Conservation (phyloP, 345 rosid species). For the Eutrema heterophyllum region DNA sequence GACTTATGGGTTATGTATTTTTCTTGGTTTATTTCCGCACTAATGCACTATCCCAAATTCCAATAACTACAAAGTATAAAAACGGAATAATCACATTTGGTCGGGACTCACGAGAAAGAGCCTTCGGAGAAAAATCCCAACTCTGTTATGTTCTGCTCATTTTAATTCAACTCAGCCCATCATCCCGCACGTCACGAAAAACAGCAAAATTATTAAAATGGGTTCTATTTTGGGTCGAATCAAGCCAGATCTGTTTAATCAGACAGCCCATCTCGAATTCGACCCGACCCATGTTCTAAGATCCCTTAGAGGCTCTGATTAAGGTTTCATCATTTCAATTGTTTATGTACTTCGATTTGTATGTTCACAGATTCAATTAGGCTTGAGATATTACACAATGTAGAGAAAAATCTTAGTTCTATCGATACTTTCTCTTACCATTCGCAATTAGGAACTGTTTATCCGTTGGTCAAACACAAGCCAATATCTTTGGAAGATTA, state of each 20-base stretch:
- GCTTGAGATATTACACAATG: neutral
- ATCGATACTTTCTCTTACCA: neutral
- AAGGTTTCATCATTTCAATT: neutral
- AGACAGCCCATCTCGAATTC: neutral
- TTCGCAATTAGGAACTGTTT: neutral
- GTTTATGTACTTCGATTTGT: neutral
- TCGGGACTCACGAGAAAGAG: neutral
- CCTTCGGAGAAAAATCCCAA: neutral
- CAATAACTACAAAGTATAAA: no score
- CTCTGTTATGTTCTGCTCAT: neutral
- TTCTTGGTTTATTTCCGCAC: no score
- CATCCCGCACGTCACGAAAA: neutral
- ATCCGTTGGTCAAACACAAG: neutral
- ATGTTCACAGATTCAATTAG: neutral
- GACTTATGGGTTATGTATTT: no score
- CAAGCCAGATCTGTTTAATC: neutral
- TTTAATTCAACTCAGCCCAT: neutral
- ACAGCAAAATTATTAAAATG: neutral
- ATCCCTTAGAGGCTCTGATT: neutral
- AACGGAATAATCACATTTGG: no score
- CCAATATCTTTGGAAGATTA: no score
- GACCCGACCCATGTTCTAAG: neutral
- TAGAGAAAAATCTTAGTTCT: neutral
- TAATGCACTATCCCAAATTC: no score
- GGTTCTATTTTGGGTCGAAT: neutral